These are phyloP conservation scores for Stevia rebaudiana DNA, from an alignment of 140 eudicot genomes.

Conservation along the genomic window DNA sequence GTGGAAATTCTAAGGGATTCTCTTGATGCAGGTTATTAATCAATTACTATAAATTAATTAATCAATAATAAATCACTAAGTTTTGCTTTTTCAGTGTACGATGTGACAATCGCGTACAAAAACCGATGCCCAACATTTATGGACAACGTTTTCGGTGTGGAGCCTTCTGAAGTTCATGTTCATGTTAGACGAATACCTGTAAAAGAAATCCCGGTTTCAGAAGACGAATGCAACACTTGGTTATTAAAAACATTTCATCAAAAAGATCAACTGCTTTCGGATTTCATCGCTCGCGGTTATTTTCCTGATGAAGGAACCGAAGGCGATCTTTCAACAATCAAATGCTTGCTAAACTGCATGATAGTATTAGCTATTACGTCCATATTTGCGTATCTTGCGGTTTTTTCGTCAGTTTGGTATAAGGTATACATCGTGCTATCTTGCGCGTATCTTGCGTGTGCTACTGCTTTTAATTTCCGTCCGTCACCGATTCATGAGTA, in stretches of 20 bases:
- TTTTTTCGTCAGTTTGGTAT: constrained; percentile 57
- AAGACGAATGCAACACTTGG: constrained; percentile 52
- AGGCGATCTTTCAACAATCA: constrained; percentile 49
- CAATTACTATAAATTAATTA: background rate
- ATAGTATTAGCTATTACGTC: constrained; percentile 44
- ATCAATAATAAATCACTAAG: background rate
- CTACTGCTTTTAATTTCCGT: constrained; percentile 37
- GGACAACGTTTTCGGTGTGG: constrained; percentile 78
- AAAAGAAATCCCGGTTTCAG: constrained; percentile 54
- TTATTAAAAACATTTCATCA: constrained; percentile 42
- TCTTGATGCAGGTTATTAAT: constrained; percentile 69
- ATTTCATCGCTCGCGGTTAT: constrained; percentile 53
- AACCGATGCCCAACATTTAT: constrained; percentile 57
- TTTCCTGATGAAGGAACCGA: constrained; percentile 61
- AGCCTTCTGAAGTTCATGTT: constrained; percentile 79
- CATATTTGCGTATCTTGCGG: constrained; percentile 42
- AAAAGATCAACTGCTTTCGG: constrained; percentile 62
- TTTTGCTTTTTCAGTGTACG: constrained; percentile 48
- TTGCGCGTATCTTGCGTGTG: constrained; percentile 49
- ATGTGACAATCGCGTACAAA: constrained; percentile 75
- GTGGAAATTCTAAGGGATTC: constrained; percentile 57
- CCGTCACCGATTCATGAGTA: constrained; percentile 39
- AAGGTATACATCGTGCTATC: constrained; percentile 42
- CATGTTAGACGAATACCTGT: constrained; percentile 55
- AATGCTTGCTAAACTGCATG: constrained; percentile 41